Conservation (phyloP, 2,329 filamentous ascomycete species). For the Cladophialophora chaetospira region DNA sequence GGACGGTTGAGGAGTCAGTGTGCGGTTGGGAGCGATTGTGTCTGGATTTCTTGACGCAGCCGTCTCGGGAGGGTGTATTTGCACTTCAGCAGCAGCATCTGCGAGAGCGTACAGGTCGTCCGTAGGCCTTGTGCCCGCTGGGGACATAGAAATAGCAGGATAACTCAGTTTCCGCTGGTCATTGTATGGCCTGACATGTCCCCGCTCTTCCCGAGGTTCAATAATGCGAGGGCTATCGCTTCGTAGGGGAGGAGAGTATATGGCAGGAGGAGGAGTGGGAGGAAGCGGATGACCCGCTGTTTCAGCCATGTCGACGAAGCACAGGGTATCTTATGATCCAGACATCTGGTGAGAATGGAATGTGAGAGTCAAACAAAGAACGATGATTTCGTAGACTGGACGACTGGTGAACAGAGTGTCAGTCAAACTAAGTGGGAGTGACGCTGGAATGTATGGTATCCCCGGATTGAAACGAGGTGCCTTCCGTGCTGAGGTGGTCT, state of each 20-base stretch:
- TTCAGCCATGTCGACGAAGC: slow-evolving; percentile 26
- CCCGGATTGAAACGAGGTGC: background rate
- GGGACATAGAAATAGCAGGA: slow-evolving; percentile 24
- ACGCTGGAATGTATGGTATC: slow-evolving; percentile 19
- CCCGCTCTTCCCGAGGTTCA: slow-evolving; percentile 24
- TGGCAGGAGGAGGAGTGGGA: slow-evolving; percentile 46
- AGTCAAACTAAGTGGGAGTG: background rate
- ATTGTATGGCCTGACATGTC: slow-evolving; percentile 1
- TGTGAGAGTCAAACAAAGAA: background rate
- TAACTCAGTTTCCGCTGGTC: slow-evolving; percentile 8
- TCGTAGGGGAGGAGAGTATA: slow-evolving; percentile 45
- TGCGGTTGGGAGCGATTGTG: slow-evolving; percentile 19
- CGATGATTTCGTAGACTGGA: background rate
- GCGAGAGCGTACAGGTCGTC: slow-evolving; percentile 8
- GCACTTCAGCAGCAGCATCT: slow-evolving; percentile 16
- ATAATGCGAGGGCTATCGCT: slow-evolving; percentile 26
- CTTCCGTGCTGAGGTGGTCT: slow-evolving; percentile 8
- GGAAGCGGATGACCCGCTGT: slow-evolving; percentile 30
- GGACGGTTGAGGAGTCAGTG: slow-evolving; percentile 24
- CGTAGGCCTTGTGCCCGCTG: slow-evolving; percentile 5
- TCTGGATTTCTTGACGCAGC: slow-evolving; percentile 22
- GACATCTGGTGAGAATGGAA: slow-evolving; percentile 16
- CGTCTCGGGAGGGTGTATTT: slow-evolving; percentile 26
- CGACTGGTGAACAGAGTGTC: slow-evolving; percentile 6
- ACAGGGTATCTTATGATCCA: slow-evolving; percentile 2